Evolutionary conservation across 495 filamentous ascomycete species (phyloP), one percentile per base, ranked within the genome.

Genomic region (Cercophora sp.): DNA sequence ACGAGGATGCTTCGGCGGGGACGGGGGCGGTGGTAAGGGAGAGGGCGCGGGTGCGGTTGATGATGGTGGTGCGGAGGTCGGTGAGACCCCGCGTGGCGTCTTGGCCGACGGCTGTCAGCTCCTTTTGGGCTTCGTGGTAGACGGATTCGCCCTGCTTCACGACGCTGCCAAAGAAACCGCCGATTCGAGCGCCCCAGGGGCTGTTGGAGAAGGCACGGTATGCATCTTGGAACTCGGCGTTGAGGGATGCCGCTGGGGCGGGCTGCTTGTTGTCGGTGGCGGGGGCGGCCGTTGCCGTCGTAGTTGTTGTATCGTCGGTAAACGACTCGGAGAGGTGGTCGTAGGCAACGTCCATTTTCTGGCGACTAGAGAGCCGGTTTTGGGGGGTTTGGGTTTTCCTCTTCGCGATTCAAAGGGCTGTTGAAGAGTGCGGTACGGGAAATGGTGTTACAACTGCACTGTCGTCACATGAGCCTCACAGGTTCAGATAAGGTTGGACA

Each of bases 151-250:
- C 86, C 79, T 88, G 85, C 70, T 96, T 96, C 68, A 87, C 88
- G 22, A 96, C 92, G 64, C 81, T 90, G 48, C 86, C 86, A 63
- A 94, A 85, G 65, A 94, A 88, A 27, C 88, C 91, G 20, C 92
- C 92, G 32, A 99, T 83, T 60, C 80, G 81, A 16, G 84, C 82
- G 26, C 91, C 93, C 93, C 94, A 97, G 18, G 89, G 89, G 59
- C 88, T 93, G 54, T 80, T 80, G 22, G 89, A 92, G 64, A 97
- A 87, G 23, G 91, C 91, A 57, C 87, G 89, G 74, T 96, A 97
- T 15, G 92, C 92, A 70, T 96, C 89, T 70, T 95, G 87, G 52
- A 99, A 78, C 63, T 99, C 93, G 62, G 79, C 78, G 68, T 95
- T 96, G 22, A 97, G 78, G 29, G 82, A 82, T 43, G 78, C 58